Evolutionary conservation across 352 stramenopile species (phyloP).

Genomic region (Phytopythium sindhum): DNA sequence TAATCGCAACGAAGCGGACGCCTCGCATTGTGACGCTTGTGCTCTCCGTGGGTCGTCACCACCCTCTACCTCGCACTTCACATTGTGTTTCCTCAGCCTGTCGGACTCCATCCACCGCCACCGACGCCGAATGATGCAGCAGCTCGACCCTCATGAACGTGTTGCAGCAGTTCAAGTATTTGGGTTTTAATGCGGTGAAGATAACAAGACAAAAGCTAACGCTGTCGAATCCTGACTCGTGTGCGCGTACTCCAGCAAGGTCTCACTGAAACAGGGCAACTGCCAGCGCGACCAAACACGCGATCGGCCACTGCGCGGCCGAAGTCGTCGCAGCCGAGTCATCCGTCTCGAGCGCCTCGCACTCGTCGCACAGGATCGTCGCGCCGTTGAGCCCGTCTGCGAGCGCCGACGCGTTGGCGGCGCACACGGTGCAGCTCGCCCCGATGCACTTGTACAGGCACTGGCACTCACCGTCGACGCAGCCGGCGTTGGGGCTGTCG

Average conservation of each 20-base stretch:
- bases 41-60: not conserved
- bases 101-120: not conserved
- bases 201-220: constrained; percentile 4
- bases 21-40: not conserved
- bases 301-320: not conserved
- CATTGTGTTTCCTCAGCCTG: not conserved
- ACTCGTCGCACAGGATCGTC: constrained; percentile 40
- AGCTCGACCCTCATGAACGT: not conserved
- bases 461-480: constrained; percentile 46
- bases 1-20: not conserved
- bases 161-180: not conserved
- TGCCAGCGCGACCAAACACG: not conserved
- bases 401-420: constrained; percentile 31
- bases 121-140: not conserved
- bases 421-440: constrained; percentile 38
- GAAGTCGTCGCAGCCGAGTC: not conserved
- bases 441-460: constrained; percentile 56
- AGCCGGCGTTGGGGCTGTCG: constrained; percentile 42
- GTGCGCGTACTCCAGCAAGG: not conserved
- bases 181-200: not conserved
- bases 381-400: constrained; percentile 21
- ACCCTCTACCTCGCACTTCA: not conserved
- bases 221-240: not conserved
- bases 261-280: not conserved
- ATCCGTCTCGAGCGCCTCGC: constrained; percentile 8